A percentile compares a stretch with the other conserved stretches of the same genome.
phyloP scores from a whole-genome alignment of 306 rosid genomes.

The Canavalia gladiata region DNA sequence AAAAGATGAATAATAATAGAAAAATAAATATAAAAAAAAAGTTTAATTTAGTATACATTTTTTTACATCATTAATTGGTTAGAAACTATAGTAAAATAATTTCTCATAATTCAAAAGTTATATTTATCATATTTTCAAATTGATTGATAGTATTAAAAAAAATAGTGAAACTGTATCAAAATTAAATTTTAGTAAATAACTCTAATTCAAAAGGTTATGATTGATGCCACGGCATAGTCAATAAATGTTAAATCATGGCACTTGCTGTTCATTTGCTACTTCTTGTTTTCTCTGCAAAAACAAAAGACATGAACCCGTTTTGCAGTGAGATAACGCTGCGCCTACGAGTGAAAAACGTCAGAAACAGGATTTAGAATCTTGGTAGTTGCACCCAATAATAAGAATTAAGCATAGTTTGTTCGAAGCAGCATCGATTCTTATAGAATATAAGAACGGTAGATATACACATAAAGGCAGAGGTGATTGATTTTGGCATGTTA shows the following conservation, averaged over 20 bases:
- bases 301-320: background rate
- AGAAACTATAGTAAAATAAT: too few relatives aligned
- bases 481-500: background rate
- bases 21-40: too few relatives aligned
- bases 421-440: background rate
- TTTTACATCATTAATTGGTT: too few relatives aligned
- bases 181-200: too few relatives aligned
- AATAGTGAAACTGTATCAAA: too few relatives aligned
- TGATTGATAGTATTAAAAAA: too few relatives aligned
- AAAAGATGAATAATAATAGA: too few relatives aligned
- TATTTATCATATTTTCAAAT: too few relatives aligned
- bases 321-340: background rate
- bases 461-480: too few relatives aligned
- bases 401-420: background rate
- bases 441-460: background rate
- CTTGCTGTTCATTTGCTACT: conserved; percentile 7
- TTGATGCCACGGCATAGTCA: background rate
- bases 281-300: too few relatives aligned
- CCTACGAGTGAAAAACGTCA: background rate
- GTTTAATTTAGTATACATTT: too few relatives aligned
- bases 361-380: background rate
- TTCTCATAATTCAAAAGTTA: too few relatives aligned
- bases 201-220: background rate
- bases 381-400: background rate
- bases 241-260: background rate